These are phyloP conservation scores for Cornus kousa DNA, from an alignment of 148 eudicot genomes.

Conservation along the genomic window DNA sequence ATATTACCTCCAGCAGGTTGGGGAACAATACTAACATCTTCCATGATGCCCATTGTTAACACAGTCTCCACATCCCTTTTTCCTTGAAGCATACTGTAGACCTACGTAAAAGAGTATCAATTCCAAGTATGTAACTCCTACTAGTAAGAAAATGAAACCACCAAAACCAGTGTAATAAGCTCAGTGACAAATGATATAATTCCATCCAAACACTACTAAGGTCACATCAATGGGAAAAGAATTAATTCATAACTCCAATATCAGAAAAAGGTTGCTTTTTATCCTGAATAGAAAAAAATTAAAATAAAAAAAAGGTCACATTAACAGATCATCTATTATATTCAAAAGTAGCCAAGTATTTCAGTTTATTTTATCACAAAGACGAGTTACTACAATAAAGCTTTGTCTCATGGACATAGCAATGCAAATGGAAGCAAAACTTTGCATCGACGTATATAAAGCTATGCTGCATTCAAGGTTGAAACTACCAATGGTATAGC, in stretches of 20 bases:
- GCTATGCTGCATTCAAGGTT: too few species aligned
- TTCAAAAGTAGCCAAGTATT: background rate
- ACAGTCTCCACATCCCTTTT: constrained; percentile 95
- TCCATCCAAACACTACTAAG: background rate
- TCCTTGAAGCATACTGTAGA: constrained; percentile 97
- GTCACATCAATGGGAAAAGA: background rate
- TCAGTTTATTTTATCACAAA: too few species aligned
- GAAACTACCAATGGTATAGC: too few species aligned
- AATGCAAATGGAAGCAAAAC: too few species aligned
- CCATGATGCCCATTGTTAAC: constrained; percentile 96
- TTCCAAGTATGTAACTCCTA: background rate
- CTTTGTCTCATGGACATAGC: too few species aligned
- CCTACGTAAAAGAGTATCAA: constrained; percentile 39
- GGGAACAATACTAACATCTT: constrained; percentile 94
- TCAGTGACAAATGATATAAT: background rate
- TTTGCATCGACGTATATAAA: too few species aligned
- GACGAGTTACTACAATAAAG: too few species aligned
- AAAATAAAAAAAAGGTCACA: background rate
- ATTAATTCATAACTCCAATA: background rate
- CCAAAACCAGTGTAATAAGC: background rate
- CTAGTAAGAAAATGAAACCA: background rate
- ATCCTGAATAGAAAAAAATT: too few species aligned
- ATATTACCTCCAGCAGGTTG: constrained; percentile 97
- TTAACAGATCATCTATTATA: background rate
- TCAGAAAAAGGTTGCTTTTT: background rate